A percentile compares a stretch with the other conserved stretches of the same genome.
Evolutionary conservation across 2,329 filamentous ascomycete species (phyloP).

Genomic region (Iodosphaeria phyllophila): DNA sequence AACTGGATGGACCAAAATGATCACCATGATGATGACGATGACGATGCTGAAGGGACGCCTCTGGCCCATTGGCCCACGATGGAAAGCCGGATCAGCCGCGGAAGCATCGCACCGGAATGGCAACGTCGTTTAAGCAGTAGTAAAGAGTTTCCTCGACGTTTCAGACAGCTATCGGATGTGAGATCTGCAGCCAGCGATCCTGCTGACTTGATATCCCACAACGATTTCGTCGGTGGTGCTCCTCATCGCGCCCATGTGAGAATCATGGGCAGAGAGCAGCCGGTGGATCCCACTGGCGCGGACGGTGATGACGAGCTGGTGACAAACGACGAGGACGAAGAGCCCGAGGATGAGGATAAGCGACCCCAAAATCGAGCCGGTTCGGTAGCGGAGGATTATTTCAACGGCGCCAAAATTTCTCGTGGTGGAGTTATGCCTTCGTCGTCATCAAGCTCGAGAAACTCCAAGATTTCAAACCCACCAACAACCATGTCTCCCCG

Average conservation of each 20-base stretch:
- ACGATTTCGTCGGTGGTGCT: too few relatives aligned
- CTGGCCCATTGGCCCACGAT: conserved; percentile 29
- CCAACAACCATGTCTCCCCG: conserved; percentile 16
- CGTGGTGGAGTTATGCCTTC: conserved; percentile 17
- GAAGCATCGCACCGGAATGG: conserved; percentile 21
- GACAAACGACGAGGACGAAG: conserved; percentile 58
- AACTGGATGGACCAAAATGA: conserved; percentile 74
- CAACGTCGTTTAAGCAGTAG: conserved; percentile 33
- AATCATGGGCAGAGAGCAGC: conserved; percentile 23
- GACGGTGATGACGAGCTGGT: conserved; percentile 84
- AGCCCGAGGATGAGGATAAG: conserved; percentile 27
- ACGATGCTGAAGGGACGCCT: conserved; percentile 21
- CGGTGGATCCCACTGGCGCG: conserved; percentile 58
- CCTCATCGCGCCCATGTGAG: conserved; percentile 5
- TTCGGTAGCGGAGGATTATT: conserved; percentile 30
- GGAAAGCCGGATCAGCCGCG: conserved; percentile 18
- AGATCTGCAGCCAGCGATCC: conserved; percentile 45
- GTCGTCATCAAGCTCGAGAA: conserved; percentile 13
- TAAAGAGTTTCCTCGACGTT: conserved; percentile 25
- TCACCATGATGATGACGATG: conserved; percentile 30
- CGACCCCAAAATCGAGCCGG: conserved; percentile 8
- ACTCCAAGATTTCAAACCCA: conserved; percentile 8
- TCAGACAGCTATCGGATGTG: conserved; percentile 32
- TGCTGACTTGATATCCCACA: conserved; percentile 37
- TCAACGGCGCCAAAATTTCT: conserved; percentile 28